Percentiles rank a stretch among this genome's conserved stretches.
phyloP scores from a whole-genome alignment of 2,329 filamentous ascomycete species.

The Sphaerostilbella broomeana region DNA sequence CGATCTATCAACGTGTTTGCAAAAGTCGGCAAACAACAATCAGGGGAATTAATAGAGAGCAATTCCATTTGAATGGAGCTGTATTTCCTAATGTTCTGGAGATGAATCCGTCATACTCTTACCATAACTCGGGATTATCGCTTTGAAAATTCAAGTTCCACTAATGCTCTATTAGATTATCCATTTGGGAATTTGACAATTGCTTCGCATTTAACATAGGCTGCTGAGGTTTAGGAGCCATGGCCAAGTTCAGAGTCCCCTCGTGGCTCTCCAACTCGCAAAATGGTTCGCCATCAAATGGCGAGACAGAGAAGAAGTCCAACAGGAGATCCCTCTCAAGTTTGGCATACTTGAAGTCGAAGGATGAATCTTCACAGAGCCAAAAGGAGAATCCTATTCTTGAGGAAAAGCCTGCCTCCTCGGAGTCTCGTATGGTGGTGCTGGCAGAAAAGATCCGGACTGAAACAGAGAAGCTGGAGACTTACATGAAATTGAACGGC shows the following conservation, averaged over 20 bases:
- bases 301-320: constrained; percentile 27
- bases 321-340: constrained; percentile 28
- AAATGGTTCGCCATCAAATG: constrained; percentile 15
- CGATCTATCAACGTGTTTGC: no score
- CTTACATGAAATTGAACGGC: constrained; percentile 37
- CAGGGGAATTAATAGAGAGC: no score
- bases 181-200: no score
- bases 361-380: constrained; percentile 10
- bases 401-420: constrained; percentile 7
- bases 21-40: no score
- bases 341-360: constrained; percentile 21
- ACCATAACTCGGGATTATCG: no score
- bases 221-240: constrained; percentile 10
- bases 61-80: no score
- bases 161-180: no score
- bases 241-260: constrained; percentile 30
- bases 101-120: no score
- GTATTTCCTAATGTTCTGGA: no score
- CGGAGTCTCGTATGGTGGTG: constrained; percentile 34
- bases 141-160: no score
- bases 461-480: constrained; percentile 45
- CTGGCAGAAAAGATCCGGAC: constrained; percentile 42
- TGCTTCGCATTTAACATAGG: no score
- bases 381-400: neutral
- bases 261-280: constrained; percentile 28